phyloP scores from a whole-genome alignment of 768 basidiomycete species.

The Panellus pusillus region DNA sequence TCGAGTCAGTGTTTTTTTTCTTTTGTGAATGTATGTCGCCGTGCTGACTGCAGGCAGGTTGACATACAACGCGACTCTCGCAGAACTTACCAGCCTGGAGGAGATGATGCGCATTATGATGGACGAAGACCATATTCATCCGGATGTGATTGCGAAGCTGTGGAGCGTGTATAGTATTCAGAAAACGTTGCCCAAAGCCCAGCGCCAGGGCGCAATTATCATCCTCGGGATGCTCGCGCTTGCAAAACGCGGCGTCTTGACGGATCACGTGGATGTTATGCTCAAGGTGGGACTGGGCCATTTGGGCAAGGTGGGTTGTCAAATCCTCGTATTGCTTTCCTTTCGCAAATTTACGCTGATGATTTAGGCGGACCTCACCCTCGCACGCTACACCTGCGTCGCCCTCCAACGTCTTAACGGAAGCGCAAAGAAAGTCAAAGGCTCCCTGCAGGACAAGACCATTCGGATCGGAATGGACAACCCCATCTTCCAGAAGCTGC shows the following conservation, averaged over 20 bases:
- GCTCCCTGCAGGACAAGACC: slow-evolving; percentile 85
- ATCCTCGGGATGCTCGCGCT: slow-evolving; percentile 96
- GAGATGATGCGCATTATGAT: slow-evolving; percentile 97
- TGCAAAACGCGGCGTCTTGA: slow-evolving; percentile 72
- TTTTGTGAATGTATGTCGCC: neutral
- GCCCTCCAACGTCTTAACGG: slow-evolving; percentile 91
- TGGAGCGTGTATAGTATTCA: slow-evolving; percentile 97
- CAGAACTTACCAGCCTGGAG: slow-evolving; percentile 93
- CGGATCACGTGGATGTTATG: slow-evolving; percentile 79
- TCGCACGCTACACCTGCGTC: slow-evolving; percentile 92
- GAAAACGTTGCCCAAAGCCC: slow-evolving; percentile 71
- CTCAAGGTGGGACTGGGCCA: slow-evolving; percentile 85
- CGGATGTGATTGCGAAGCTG: slow-evolving; percentile 84
- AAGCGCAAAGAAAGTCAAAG: slow-evolving; percentile 96
- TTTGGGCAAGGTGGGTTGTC: slow-evolving; percentile 65
- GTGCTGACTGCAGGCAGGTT: slow-evolving; percentile 46
- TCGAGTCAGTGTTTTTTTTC: slow-evolving; percentile 63
- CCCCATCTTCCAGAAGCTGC: slow-evolving; percentile 79
- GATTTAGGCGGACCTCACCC: slow-evolving; percentile 75
- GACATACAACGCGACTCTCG: slow-evolving; percentile 89
- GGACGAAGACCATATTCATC: slow-evolving; percentile 80
- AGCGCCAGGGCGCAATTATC: slow-evolving; percentile 93
- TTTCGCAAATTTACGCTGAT: neutral
- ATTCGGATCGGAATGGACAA: slow-evolving; percentile 86
- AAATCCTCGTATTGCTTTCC: neutral